Base-by-base conservation (phyloP, 352 stramenopile species). In the Globisporangium uncinulatum region DNA sequence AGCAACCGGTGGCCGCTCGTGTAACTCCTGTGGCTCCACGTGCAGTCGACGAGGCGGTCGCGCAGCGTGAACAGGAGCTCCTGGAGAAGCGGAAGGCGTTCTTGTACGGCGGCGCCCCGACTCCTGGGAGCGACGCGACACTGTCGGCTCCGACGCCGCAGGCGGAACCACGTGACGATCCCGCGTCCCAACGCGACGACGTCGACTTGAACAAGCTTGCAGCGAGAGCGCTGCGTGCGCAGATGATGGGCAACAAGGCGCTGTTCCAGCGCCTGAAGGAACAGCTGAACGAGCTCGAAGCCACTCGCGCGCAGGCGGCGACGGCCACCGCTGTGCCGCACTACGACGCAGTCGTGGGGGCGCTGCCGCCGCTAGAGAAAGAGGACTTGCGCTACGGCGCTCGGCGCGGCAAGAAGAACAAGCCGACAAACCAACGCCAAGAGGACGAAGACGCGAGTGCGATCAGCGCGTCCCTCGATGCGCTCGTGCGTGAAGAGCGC, bases 231-330 rank as follows among this genome's bases (percentile, higher is more conserved):
- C 66, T 95, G 37, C 70, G 81, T 19, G 85, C 85, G 15, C 84
- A 95, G 32, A 95, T 93, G 77, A 81, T 87, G 70, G 85, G 85
- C 43, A 92, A 95, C 42, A 81, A 69, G 13, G 67, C 71, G 42
- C 43, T 89, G 9, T 95, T 95, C 62, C 67, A 76, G 34, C 80
- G 74, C 36, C 66, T 92, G 49, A 93, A 82, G 31, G 72, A 92
- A 19, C 66, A 92, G 47, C 62, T 95, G 24, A 93, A 93, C 54
- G 79, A 92, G 5, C 59, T 89, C n/a, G 85, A 95, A 56, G 79
- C 78, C 13, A 73, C 74, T 32, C 62, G 76, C 6, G 76, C 89
- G 17, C 66, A 63, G 29, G 70, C 71, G 3, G 70, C 79, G 24
- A 70, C 57, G 0, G 69, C 62, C 4, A 51, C 73, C 36, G 65